Conservation (phyloP, 495 filamentous ascomycete species). For the Glonium stellatum region DNA sequence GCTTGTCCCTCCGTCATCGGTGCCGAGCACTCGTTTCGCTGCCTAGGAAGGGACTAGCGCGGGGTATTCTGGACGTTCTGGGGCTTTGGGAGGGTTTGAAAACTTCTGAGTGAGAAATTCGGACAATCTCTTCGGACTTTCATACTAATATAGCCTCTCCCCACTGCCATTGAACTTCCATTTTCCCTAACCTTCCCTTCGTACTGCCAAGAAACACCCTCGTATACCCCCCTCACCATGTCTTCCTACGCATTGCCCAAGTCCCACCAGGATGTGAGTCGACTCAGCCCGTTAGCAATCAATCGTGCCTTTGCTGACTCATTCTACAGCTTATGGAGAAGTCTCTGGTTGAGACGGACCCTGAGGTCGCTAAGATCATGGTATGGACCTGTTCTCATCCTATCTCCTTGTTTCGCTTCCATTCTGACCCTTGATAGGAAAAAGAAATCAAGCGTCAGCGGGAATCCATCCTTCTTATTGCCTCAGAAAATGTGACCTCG, state of each 20-base stretch:
- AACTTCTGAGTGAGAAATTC: not conserved
- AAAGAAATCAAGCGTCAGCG: constrained; percentile 94
- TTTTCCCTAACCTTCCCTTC: not conserved
- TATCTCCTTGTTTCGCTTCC: no score
- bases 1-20: no score
- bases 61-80: not conserved
- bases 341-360: constrained; percentile 74
- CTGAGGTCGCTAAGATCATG: constrained; percentile 92
- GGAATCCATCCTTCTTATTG: constrained; percentile 97
- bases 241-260: constrained; percentile 76
- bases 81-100: not conserved
- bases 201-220: not conserved
- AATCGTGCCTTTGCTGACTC: constrained; percentile 43
- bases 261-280: constrained; percentile 78
- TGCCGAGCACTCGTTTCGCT: not conserved
- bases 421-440: constrained; percentile 50
- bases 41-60: not conserved
- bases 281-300: constrained; percentile 12
- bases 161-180: not conserved
- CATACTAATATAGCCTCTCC: not conserved
- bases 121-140: not conserved
- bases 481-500: constrained; percentile 85
- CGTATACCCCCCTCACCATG: constrained; percentile 9
- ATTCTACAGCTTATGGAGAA: constrained; percentile 77
- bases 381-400: constrained; percentile 41